Evolutionary conservation across 179 eudicot species (phyloP).

Genomic region (Sideroxylon spinosum): DNA sequence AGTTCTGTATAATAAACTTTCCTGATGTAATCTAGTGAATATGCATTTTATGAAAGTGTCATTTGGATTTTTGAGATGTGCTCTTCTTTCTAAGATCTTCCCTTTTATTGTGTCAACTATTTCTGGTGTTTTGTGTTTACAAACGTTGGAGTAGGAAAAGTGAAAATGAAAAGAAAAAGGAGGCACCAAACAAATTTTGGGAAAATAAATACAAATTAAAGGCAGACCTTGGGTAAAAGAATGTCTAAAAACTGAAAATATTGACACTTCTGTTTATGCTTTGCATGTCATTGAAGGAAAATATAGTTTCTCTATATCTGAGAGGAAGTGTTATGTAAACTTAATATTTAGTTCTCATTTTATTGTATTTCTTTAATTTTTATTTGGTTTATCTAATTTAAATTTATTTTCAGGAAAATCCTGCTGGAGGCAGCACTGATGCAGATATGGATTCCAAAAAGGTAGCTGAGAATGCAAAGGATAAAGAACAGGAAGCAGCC

Average conservation of each 20-base stretch:
- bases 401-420: slow-evolving; percentile 28
- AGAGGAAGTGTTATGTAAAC: background rate
- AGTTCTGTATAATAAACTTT: background rate
- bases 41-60: background rate
- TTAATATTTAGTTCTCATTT: background rate
- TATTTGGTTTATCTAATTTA: background rate
- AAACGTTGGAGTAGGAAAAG: background rate
- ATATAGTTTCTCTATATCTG: background rate
- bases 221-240: background rate
- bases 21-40: background rate
- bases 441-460: slow-evolving; percentile 32
- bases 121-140: slow-evolving; percentile 3
- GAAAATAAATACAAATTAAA: background rate
- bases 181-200: no score
- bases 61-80: background rate
- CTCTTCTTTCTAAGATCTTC: background rate
- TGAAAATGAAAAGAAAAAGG: background rate
- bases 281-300: background rate
- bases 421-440: slow-evolving; percentile 24
- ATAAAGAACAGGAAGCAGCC: slow-evolving; percentile 28
- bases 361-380: background rate
- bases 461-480: slow-evolving; percentile 28
- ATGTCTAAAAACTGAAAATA: background rate
- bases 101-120: background rate
- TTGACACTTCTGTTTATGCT: background rate